These are phyloP conservation scores for Bertia moriformis DNA, from an alignment of 2,329 filamentous ascomycete genomes.

Conservation along the genomic window DNA sequence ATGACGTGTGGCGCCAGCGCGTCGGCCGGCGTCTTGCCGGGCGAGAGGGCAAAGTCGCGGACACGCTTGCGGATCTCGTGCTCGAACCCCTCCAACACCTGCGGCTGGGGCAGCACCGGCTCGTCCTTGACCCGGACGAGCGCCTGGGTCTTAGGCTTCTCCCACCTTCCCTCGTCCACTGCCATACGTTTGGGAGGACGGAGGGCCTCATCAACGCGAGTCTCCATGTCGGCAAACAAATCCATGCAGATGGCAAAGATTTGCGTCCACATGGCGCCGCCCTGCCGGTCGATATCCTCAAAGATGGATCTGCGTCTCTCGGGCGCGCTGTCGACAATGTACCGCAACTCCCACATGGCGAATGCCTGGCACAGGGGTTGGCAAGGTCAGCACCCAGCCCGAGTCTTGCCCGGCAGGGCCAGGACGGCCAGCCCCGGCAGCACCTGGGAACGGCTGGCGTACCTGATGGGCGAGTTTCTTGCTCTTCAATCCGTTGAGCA, in stretches of 20 bases:
- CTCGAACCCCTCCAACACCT: constrained; percentile 20
- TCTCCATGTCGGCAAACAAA: constrained; percentile 51
- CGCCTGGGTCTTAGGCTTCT: no score
- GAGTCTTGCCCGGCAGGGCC: no score
- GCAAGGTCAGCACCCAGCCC: constrained; percentile 5
- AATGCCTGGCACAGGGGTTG: no score
- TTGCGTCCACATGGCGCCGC: constrained; percentile 70
- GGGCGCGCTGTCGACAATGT: constrained; percentile 54
- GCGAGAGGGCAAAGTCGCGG: constrained; percentile 25
- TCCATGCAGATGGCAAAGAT: constrained; percentile 56
- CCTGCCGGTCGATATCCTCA: constrained; percentile 70
- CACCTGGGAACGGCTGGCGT: constrained; percentile 15
- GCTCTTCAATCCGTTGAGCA: constrained; percentile 69
- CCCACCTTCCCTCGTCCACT: constrained; percentile 2
- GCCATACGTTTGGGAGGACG: constrained; percentile 21
- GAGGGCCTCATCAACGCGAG: constrained; percentile 49
- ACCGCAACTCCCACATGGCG: constrained; percentile 78
- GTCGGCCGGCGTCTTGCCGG: constrained; percentile 30
- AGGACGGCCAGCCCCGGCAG: constrained; percentile 8
- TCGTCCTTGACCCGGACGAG: constrained; percentile 3
- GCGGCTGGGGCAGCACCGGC: constrained; percentile 20
- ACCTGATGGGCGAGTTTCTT: constrained; percentile 68
- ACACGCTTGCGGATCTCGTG: constrained; percentile 29
- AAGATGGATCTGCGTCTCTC: constrained; percentile 69
- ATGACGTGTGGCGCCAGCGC: constrained; percentile 10